Base-by-base conservation (phyloP, 768 basidiomycete genomes). In the Astraeus odoratus region DNA sequence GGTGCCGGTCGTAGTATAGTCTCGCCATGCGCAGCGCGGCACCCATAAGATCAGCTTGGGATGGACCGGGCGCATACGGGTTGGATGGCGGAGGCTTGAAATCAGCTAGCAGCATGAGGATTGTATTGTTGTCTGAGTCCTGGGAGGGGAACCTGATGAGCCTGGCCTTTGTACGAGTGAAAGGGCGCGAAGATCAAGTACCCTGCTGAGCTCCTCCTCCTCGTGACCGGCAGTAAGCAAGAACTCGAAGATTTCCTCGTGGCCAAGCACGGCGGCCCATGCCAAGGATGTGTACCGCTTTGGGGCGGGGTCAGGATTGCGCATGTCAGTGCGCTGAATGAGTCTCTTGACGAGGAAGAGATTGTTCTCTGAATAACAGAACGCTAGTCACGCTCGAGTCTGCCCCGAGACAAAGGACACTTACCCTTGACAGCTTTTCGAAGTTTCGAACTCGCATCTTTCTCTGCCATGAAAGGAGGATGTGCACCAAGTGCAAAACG, bases 171-270 rank as follows among this genome's bases (percentile, higher is more conserved):
- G 45, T 42, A 42, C 27, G 47, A 37, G 36, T 43, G 42, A 19
- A 29, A 41, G 18, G 26, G 40, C 30, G 47, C 9, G 26, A 45
- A 30, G 37, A 29, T 48, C 36, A 71, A 83, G 56, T 59, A 93
- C 94, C 74, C 80, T 80, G 67, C 86, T 93, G 49, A 92, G 70
- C 64, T 97, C 94, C 46, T 87, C 83, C 58, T 97, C 93, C 61
- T 97, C 94, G 61, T 96, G 94, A 25, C 91, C 91, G 18, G 76
- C 80, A 51, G 73, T 77, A 42, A 95, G 70, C 44, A 97, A 71
- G 66, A 84, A 96, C 57, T 96, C 92, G 53, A 95, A 97, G 1
- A 89, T 92, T 59, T 95, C 93, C 58, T 94, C 84, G 49, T 89
- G 81, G 0, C 88, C 91, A 30, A 89, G 76, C 1, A 86, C 77